phyloP scores from a whole-genome alignment of 2,329 filamentous ascomycete species.

The Lachnum nothofagi region DNA sequence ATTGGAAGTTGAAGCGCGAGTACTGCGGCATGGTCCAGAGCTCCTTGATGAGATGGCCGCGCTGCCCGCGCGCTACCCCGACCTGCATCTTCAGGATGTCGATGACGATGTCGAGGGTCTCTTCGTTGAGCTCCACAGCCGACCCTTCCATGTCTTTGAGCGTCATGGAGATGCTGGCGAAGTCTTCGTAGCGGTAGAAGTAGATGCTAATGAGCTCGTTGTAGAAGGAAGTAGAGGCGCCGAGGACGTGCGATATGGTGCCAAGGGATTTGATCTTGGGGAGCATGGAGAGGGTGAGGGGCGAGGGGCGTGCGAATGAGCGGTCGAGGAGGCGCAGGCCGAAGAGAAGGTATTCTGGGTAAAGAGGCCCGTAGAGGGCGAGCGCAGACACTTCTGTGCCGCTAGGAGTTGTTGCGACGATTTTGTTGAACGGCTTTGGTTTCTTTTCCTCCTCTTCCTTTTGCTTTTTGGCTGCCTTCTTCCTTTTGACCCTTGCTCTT shows the following conservation, averaged over 20 bases:
- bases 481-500: no score
- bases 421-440: neutral
- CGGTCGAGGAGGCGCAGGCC: slow-evolving; percentile 53
- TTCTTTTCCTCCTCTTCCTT: neutral
- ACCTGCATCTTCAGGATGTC: slow-evolving; percentile 21
- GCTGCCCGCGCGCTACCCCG: slow-evolving; percentile 14
- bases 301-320: slow-evolving; percentile 53
- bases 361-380: slow-evolving; percentile 58
- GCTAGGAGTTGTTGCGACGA: neutral
- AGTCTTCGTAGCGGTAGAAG: slow-evolving; percentile 57
- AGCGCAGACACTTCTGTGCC: slow-evolving; percentile 31
- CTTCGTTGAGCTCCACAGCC: slow-evolving; percentile 29
- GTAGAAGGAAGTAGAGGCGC: slow-evolving; percentile 65
- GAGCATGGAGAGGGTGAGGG: slow-evolving; percentile 55
- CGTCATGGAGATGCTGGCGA: slow-evolving; percentile 20
- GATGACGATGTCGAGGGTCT: slow-evolving; percentile 27
- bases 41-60: slow-evolving; percentile 17
- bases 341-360: slow-evolving; percentile 55
- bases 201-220: slow-evolving; percentile 58
- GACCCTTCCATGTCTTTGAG: slow-evolving; percentile 31
- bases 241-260: slow-evolving; percentile 65
- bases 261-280: slow-evolving; percentile 64
- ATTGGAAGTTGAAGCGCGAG: slow-evolving; percentile 17
- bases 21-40: slow-evolving; percentile 31
- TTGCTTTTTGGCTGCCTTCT: no score